Evolutionary conservation across 495 filamentous ascomycete genomes (phyloP).

Genomic region (Xylaria cubensis): DNA sequence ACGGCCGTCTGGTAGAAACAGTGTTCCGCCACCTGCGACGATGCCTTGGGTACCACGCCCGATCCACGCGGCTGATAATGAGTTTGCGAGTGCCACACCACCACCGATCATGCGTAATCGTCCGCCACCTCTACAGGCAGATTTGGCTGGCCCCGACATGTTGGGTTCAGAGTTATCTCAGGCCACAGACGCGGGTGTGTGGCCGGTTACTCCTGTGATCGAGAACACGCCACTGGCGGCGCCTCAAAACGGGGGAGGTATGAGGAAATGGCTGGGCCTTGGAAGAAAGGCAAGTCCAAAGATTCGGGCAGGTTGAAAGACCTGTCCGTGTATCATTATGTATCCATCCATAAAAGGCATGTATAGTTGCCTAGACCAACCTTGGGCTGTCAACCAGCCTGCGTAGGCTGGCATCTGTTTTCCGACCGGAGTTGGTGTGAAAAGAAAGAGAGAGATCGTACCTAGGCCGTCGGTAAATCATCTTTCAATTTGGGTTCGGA

Average conservation of each 20-base stretch:
- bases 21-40: conserved; percentile 35
- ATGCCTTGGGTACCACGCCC: conserved; percentile 35
- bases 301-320: conserved; percentile 38
- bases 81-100: conserved; percentile 49
- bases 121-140: conserved; percentile 28
- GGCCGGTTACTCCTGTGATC: conserved; percentile 25
- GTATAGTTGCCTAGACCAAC: conserved; percentile 1
- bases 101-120: conserved; percentile 54
- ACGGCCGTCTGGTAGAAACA: conserved; percentile 32
- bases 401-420: conserved; percentile 5
- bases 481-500: not conserved
- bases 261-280: conserved; percentile 50
- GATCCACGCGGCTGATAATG: conserved; percentile 35
- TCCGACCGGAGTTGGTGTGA: not conserved
- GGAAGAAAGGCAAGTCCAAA: conserved; percentile 45
- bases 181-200: conserved; percentile 18
- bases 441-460: not conserved
- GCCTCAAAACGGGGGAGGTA: conserved; percentile 31
- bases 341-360: conserved; percentile 18
- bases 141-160: conserved; percentile 31
- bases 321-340: conserved; percentile 1
- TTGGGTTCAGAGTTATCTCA: not conserved
- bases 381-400: not conserved
- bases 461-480: not conserved
- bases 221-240: conserved; percentile 20